Percentiles rank a stretch among this genome's conserved stretches.
Evolutionary conservation across 768 basidiomycete species (phyloP).

Genomic region (Lentinula edodes): DNA sequence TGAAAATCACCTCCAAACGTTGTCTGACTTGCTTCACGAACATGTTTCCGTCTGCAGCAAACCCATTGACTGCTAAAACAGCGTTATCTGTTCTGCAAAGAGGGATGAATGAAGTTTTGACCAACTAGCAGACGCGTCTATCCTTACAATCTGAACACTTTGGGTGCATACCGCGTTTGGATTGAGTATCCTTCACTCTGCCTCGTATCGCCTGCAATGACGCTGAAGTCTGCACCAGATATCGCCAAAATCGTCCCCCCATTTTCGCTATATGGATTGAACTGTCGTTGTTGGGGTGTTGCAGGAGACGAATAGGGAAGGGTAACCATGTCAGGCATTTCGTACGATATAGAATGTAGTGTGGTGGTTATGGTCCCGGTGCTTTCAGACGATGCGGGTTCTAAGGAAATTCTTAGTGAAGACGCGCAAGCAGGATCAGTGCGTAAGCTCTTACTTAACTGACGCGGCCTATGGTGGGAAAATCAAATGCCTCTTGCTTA

Average conservation of each 20-base stretch:
- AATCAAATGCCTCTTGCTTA: not conserved
- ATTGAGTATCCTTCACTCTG: conserved; percentile 98
- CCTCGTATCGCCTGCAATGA: conserved; percentile 94
- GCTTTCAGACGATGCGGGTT: not conserved
- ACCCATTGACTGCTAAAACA: conserved; percentile 93
- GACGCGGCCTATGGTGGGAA: conserved; percentile 4
- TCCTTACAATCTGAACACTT: conserved; percentile 88
- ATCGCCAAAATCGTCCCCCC: conserved; percentile 97
- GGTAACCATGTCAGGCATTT: conserved; percentile 34
- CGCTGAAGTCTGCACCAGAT: conserved; percentile 87
- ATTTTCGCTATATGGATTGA: conserved; percentile 90
- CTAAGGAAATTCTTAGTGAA: not conserved
- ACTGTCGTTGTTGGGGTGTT: conserved; percentile 49
- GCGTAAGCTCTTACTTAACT: not conserved
- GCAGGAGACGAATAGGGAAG: conserved; percentile 17
- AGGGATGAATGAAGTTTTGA: not conserved
- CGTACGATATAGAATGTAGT: not conserved
- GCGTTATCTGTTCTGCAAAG: conserved; percentile 78
- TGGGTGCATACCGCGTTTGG: conserved; percentile 95
- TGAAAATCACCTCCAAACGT: conserved; percentile 75
- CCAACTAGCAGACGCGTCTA: not conserved
- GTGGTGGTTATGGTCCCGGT: not conserved
- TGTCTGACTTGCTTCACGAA: conserved; percentile 97
- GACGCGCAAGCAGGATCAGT: not conserved
- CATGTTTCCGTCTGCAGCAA: conserved; percentile 95